phyloP scores from a whole-genome alignment of 2,329 filamentous ascomycete genomes.

The Colletotrichum endophyticum region DNA sequence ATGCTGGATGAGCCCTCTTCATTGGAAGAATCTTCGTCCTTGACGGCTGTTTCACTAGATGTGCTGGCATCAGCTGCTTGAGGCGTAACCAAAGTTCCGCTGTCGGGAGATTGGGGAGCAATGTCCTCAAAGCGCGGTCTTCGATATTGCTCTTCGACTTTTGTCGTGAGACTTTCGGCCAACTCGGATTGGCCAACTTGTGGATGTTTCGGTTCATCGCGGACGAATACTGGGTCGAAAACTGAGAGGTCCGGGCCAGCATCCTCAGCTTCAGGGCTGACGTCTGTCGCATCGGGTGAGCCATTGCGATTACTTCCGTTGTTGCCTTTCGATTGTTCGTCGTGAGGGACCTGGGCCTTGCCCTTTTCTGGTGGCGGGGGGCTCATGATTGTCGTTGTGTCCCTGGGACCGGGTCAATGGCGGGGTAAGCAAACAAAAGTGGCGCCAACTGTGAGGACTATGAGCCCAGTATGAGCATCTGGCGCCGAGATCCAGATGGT shows the following conservation, averaged over 20 bases:
- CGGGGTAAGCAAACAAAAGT: not conserved
- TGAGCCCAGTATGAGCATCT: not conserved
- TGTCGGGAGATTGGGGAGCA: not conserved
- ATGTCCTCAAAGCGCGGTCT: not conserved
- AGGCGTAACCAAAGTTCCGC: rapidly evolving
- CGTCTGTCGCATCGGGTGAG: not conserved
- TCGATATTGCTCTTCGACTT: not conserved
- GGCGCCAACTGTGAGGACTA: not conserved
- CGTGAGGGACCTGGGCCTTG: not conserved
- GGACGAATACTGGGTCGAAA: not conserved
- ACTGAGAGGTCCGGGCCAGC: not conserved
- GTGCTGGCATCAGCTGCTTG: not conserved
- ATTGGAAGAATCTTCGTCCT: not conserved
- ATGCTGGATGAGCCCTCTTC: not conserved
- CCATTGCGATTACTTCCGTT: not conserved
- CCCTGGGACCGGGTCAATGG: not conserved
- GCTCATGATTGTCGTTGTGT: not conserved
- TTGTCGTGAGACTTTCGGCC: not conserved
- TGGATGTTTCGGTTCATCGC: not conserved
- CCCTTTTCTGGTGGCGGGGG: not conserved
- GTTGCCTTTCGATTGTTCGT: not conserved
- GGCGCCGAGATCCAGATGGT: not conserved
- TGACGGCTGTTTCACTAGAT: not conserved
- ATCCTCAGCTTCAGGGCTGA: not conserved
- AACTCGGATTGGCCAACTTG: not conserved